phyloP scores from a whole-genome alignment of 306 rosid species.

The Quercus agrifolia region DNA sequence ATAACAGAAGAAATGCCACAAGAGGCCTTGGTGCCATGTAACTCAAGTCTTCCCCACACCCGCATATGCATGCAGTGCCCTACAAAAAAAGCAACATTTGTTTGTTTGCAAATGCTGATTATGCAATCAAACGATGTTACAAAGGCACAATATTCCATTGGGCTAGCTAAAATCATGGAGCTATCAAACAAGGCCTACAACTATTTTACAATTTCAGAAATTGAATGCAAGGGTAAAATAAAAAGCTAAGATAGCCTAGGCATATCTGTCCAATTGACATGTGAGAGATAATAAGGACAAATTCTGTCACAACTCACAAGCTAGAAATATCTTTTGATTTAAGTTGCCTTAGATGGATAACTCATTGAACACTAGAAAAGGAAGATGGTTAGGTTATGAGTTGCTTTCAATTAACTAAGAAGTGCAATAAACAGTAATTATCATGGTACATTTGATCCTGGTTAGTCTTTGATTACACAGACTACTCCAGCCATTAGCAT shows the following conservation, averaged over 20 bases:
- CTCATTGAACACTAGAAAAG: too few relatives aligned
- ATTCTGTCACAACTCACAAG: background rate
- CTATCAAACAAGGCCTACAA: background rate
- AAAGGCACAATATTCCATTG: background rate
- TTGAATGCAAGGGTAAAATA: background rate
- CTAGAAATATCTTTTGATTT: background rate
- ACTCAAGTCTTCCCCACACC: background rate
- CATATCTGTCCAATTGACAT: constrained; percentile 7
- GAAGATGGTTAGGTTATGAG: background rate
- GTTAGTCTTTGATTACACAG: background rate
- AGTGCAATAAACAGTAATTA: background rate
- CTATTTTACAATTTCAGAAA: background rate
- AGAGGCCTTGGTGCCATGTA: background rate
- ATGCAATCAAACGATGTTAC: background rate
- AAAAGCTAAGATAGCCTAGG: background rate
- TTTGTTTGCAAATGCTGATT: too few relatives aligned
- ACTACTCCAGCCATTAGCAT: constrained; percentile 3
- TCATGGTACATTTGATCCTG: constrained; percentile 9
- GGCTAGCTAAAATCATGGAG: background rate
- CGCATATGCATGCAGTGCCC: background rate
- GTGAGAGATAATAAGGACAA: background rate
- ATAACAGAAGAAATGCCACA: background rate
- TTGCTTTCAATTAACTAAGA: background rate
- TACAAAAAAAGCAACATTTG: too few relatives aligned
- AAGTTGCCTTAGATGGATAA: background rate